Percentiles rank a stretch among this genome's conserved stretches.
Evolutionary conservation across 768 basidiomycete genomes (phyloP).

Genomic region (Paxillus rubicundulus): DNA sequence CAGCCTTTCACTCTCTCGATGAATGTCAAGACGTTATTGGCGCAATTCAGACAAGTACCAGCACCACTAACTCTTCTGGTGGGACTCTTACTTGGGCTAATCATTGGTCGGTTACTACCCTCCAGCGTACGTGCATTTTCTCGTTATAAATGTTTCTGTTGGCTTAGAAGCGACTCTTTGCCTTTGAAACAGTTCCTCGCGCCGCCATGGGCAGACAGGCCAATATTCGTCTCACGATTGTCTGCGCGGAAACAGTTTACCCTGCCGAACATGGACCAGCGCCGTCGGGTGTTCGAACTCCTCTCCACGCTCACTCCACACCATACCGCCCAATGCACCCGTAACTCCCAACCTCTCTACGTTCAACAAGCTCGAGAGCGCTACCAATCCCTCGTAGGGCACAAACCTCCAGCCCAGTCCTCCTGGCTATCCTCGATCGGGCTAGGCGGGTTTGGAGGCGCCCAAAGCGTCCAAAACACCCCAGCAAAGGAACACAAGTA

Average conservation of each 20-base stretch:
- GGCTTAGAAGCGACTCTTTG: neutral
- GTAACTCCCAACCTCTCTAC: conserved; percentile 81
- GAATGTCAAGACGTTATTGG: conserved; percentile 26
- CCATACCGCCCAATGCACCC: conserved; percentile 90
- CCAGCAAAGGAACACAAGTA: conserved; percentile 84
- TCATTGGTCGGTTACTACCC: conserved; percentile 52
- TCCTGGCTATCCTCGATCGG: conserved; percentile 64
- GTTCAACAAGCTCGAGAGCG: conserved; percentile 80
- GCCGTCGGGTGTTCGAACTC: conserved; percentile 80
- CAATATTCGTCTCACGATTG: conserved; percentile 45
- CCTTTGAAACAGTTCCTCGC: conserved; percentile 19
- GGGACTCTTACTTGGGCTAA: conserved; percentile 59
- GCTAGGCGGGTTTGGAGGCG: conserved; percentile 40
- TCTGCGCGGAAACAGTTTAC: conserved; percentile 62
- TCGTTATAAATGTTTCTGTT: neutral
- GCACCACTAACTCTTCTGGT: conserved; percentile 55
- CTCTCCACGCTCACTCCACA: conserved; percentile 86
- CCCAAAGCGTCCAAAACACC: conserved; percentile 36
- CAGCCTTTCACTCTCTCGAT: conserved; percentile 14
- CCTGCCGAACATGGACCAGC: conserved; percentile 80
- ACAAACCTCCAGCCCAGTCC: conserved; percentile 53
- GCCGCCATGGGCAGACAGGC: conserved; percentile 55
- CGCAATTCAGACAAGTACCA: conserved; percentile 45
- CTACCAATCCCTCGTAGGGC: conserved; percentile 81
- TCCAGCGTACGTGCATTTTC: conserved; percentile 23